Percentiles rank a stretch among this genome's conserved stretches.
Conservation (phyloP, 1,284 basidiomycete genomes). For the Xanthoconium separans region DNA sequence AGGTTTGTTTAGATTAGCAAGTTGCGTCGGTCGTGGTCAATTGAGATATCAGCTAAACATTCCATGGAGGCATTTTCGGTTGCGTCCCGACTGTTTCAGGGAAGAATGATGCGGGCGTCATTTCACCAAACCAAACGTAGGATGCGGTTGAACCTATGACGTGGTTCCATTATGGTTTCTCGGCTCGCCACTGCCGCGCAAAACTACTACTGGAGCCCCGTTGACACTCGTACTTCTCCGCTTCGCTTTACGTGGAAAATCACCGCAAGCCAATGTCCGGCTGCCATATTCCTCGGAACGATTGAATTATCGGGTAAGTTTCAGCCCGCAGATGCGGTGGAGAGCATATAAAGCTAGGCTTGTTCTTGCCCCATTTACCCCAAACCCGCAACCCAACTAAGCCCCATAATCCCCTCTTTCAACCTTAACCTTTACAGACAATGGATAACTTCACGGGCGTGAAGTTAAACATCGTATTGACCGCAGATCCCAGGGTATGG, state of each 20-base stretch:
- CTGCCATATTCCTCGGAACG: too few species aligned
- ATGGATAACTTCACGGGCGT: not conserved
- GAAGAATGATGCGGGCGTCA: not conserved
- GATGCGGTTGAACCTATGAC: not conserved
- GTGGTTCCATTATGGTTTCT: not conserved
- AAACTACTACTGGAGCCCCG: too few species aligned
- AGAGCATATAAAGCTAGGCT: not conserved
- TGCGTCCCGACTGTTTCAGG: not conserved
- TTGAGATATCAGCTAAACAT: not conserved
- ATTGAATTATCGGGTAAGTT: too few species aligned
- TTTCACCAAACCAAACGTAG: not conserved
- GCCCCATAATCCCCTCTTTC: not conserved
- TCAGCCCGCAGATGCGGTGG: not conserved
- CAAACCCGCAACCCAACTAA: not conserved
- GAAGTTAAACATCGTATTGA: not conserved
- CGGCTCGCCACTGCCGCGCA: not conserved
- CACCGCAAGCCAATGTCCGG: too few species aligned
- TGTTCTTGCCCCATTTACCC: not conserved
- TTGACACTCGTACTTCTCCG: too few species aligned
- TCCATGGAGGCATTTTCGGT: not conserved
- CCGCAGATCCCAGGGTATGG: not conserved
- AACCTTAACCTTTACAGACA: not conserved
- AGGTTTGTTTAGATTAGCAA: too few species aligned
- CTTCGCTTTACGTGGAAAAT: too few species aligned
- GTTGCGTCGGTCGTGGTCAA: too few species aligned